phyloP scores from a whole-genome alignment of 192 early-diverging fungal genomes.

The Mortierella hygrophila region DNA sequence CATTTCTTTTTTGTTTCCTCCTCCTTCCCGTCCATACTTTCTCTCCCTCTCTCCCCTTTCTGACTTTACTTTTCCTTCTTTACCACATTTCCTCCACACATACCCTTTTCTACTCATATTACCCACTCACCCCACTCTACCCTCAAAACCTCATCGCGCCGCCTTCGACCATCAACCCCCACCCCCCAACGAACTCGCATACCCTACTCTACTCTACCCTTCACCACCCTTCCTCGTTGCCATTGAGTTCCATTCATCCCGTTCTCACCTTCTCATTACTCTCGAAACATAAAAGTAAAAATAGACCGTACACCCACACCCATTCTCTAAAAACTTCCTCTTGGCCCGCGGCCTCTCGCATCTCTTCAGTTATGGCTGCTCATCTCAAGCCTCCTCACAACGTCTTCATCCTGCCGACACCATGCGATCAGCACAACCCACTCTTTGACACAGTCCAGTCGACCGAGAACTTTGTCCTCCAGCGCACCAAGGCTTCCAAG shows the following conservation, averaged over 20 bases:
- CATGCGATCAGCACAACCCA: conserved; percentile 67
- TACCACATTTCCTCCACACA: background rate
- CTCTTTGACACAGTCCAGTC: conserved; percentile 78
- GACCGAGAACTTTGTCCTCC: conserved; percentile 76
- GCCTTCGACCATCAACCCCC: background rate
- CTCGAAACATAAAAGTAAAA: background rate
- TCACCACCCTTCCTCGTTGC: background rate
- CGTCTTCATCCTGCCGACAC: conserved; percentile 68
- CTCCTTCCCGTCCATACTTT: background rate
- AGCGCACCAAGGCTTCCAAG: conserved; percentile 72
- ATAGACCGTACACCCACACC: background rate
- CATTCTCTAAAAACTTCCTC: background rate
- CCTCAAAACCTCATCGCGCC: background rate
- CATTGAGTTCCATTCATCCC: background rate
- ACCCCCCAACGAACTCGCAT: background rate
- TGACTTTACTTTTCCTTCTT: background rate
- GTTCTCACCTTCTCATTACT: too few relatives aligned
- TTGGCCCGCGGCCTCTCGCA: background rate
- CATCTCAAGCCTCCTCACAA: conserved; percentile 57
- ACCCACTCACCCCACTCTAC: background rate
- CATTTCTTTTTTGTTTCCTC: background rate
- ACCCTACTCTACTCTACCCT: background rate
- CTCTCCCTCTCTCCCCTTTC: too few relatives aligned
- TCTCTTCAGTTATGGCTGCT: conserved; percentile 21
- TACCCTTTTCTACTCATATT: background rate